phyloP scores from a whole-genome alignment of 805 yeast species.

The Wickerhamomyces mucosus region DNA sequence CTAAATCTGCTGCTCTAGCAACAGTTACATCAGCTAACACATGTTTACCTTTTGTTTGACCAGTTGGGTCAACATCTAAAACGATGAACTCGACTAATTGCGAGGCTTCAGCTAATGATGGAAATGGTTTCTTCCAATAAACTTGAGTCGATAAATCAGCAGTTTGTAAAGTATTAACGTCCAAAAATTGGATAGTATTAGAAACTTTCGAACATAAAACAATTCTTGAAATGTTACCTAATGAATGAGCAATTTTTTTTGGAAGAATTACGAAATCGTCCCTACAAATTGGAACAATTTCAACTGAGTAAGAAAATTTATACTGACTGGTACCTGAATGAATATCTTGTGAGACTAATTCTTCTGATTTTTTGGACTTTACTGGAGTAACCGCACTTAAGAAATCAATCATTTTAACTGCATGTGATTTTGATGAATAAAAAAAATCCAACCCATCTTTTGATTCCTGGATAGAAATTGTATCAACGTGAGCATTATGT shows the following conservation, averaged over 20 bases:
- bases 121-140: slow-evolving; percentile 80
- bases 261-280: slow-evolving; percentile 94
- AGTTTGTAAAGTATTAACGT: slow-evolving; percentile 69
- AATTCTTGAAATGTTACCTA: slow-evolving; percentile 76
- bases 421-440: slow-evolving; percentile 82
- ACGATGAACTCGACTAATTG: slow-evolving; percentile 82
- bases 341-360: slow-evolving; percentile 83
- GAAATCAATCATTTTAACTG: slow-evolving; percentile 89
- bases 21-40: slow-evolving; percentile 86
- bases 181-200: slow-evolving; percentile 77
- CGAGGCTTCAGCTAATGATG: slow-evolving; percentile 62
- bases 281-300: slow-evolving; percentile 92
- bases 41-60: slow-evolving; percentile 62
- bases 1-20: slow-evolving; percentile 84
- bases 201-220: slow-evolving; percentile 80
- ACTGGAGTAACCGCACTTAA: slow-evolving; percentile 78
- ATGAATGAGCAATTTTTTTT: slow-evolving; percentile 67
- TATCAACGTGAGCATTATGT: slow-evolving; percentile 89
- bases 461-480: slow-evolving; percentile 86
- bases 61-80: slow-evolving; percentile 89
- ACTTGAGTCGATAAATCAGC: slow-evolving; percentile 64
- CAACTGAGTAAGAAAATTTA: slow-evolving; percentile 88
- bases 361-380: slow-evolving; percentile 76
- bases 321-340: slow-evolving; percentile 84
- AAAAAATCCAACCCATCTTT: slow-evolving; percentile 94